Conservation (phyloP, 306 rosid genomes). For the Fragaria ananassa region DNA sequence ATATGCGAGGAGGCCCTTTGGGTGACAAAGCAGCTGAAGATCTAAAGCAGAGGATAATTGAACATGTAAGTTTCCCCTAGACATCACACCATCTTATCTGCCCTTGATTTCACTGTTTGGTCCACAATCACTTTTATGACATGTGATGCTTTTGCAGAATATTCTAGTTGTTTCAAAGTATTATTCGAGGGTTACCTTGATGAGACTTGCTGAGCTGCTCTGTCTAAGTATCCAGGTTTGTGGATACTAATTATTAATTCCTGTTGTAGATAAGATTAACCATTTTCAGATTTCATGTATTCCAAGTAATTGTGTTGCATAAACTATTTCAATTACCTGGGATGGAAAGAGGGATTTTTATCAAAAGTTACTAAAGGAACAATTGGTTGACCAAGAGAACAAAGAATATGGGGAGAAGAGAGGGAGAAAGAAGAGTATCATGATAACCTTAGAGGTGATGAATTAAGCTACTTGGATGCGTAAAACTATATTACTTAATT, state of each 20-base stretch:
- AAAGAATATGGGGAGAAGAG: not conserved
- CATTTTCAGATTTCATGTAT: not conserved
- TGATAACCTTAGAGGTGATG: not conserved
- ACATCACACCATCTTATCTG: not conserved
- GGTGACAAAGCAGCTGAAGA: slow-evolving; percentile 87
- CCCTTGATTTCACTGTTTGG: not conserved
- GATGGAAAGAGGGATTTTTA: not conserved
- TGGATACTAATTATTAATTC: not conserved
- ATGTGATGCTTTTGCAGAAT: slow-evolving; percentile 48
- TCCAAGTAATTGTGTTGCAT: not conserved
- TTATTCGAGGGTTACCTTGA: slow-evolving; percentile 54
- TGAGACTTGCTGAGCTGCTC: slow-evolving; percentile 72
- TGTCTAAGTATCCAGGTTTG: slow-evolving; percentile 78
- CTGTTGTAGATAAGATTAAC: not conserved
- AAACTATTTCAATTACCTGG: not conserved
- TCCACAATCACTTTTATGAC: slow-evolving; percentile 3
- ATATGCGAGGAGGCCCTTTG: slow-evolving; percentile 68
- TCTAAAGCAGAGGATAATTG: slow-evolving; percentile 77
- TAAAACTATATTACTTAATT: not conserved
- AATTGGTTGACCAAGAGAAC: not conserved
- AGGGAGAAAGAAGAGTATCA: not conserved
- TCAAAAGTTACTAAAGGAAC: not conserved
- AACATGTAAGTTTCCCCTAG: slow-evolving; percentile 52
- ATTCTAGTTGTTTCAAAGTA: slow-evolving; percentile 87
- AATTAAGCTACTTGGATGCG: not conserved